Evolutionary conservation across 148 eudicot genomes (phyloP), one percentile per base, ranked within the genome.

Genomic region (Spergularia marina): DNA sequence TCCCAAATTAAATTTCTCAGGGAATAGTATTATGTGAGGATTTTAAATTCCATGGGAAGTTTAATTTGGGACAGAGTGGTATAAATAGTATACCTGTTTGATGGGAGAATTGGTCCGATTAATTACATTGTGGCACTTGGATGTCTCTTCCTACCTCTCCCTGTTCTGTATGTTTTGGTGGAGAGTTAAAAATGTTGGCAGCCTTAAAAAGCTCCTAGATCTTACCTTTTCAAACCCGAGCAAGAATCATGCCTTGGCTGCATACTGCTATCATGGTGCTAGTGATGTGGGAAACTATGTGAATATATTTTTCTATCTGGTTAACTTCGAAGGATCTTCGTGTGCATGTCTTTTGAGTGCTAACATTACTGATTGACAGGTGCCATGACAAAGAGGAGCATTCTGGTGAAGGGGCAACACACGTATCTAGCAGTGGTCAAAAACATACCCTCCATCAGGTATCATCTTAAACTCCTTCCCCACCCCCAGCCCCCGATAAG

Each of bases 371-470:
- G 54, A 41, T 59, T 73, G 20, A 41, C 86, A 91, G 98, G 77
- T 94, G 98, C 77, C 79, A 86, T 73, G 83, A 74, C 34, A 68
- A 41, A 61, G 80, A 80, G 75, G 56, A 70, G 49, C 54, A 70
- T 73, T 53, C 74, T 68, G 78, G 55, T 55, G 76, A 51, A 66
- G 79, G 53, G 72, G 81, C 70, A 65, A 66, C 82, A 5, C 97
- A 91, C 80, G 84, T 80, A 44, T 68, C 86, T 49, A 77, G 79
- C 74, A 72, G 78, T 72, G 97, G 97, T 63, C 85, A 86, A 79
- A 85, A 68, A 74, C 97, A 94, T 81, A 30, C 36, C 18, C 90
- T 94, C 56, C 77, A 58, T 71, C 77, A 88, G 96, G 98, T 91
- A 77, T 51, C 39, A 36, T 61, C 40, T n/a, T 39, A 18, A 53